These are phyloP conservation scores for Penicillium pancosmium DNA, from an alignment of 495 filamentous ascomycete species.

Conservation along the genomic window DNA sequence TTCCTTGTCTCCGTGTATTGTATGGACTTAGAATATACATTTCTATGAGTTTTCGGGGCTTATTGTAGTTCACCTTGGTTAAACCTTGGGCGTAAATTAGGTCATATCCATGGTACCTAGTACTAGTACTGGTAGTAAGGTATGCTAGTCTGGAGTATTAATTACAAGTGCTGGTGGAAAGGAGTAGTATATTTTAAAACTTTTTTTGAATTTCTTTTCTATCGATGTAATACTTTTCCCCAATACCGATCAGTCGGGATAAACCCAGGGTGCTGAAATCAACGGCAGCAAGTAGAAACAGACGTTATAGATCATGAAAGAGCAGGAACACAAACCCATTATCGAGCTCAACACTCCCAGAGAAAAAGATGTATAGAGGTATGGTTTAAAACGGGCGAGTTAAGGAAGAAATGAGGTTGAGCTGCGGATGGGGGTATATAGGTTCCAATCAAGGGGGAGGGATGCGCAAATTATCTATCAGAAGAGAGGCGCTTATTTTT, in stretches of 20 bases:
- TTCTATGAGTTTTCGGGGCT: constrained; percentile 1
- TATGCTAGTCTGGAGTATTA: not conserved
- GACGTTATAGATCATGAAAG: constrained; percentile 6
- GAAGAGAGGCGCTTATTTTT: constrained; percentile 33
- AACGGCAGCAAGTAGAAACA: constrained; percentile 5
- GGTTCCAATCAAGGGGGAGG: not conserved
- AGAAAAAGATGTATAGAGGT: constrained; percentile 12
- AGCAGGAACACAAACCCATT: constrained; percentile 9
- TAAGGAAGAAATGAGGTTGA: constrained; percentile 12
- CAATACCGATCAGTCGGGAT: not conserved
- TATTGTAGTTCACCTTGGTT: not conserved
- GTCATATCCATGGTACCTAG: not conserved
- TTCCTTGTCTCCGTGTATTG: constrained; percentile 23
- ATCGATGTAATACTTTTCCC: not conserved
- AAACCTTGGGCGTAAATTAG: not conserved
- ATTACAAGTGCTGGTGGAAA: not conserved
- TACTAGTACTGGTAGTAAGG: not conserved
- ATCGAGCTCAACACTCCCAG: constrained; percentile 2
- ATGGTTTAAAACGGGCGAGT: constrained; percentile 7
- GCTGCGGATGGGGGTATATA: not conserved
- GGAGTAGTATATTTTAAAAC: constrained; percentile 11
- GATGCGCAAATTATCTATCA: not conserved
- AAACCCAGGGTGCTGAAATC: constrained; percentile 3
- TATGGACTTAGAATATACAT: constrained; percentile 25
- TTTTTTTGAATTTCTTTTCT: constrained; percentile 17